phyloP scores from a whole-genome alignment of 2,329 filamentous ascomycete species.

The Exophiala phaeomuriformis region DNA sequence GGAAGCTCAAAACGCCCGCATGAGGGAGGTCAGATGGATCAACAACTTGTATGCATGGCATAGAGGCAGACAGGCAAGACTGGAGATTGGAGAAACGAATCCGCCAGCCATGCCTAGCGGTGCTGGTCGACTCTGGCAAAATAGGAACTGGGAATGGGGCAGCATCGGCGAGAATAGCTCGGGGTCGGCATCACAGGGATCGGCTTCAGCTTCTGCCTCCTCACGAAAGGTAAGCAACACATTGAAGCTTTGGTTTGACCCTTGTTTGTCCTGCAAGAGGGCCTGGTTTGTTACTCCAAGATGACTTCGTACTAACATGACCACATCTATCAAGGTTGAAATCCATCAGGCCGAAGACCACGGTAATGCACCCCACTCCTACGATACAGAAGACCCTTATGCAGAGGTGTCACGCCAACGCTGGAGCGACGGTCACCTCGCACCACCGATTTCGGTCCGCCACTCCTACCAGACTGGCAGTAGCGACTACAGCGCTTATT shows the following conservation, averaged over 20 bases:
- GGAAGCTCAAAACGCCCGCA: conserved; percentile 11
- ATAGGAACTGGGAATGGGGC: conserved; percentile 12
- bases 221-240: background rate
- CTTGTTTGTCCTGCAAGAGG: background rate
- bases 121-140: conserved; percentile 3
- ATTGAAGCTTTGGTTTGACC: background rate
- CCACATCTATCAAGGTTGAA: background rate
- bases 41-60: conserved; percentile 21
- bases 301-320: no score
- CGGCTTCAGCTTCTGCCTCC: background rate
- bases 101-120: conserved; percentile 7
- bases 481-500: conserved; percentile 1
- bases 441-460: conserved; percentile 4
- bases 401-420: conserved; percentile 4
- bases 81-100: conserved; percentile 9
- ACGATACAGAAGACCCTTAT: conserved; percentile 12
- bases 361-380: conserved; percentile 1
- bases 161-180: conserved; percentile 2
- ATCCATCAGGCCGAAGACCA: conserved; percentile 2
- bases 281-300: background rate
- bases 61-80: conserved; percentile 6
- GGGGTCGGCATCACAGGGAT: background rate
- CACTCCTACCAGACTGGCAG: conserved; percentile 11
- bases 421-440: conserved; percentile 3
- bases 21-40: conserved; percentile 21